Conservation (phyloP, 2,329 filamentous ascomycete species). For the Botrytis hyacinthi region DNA sequence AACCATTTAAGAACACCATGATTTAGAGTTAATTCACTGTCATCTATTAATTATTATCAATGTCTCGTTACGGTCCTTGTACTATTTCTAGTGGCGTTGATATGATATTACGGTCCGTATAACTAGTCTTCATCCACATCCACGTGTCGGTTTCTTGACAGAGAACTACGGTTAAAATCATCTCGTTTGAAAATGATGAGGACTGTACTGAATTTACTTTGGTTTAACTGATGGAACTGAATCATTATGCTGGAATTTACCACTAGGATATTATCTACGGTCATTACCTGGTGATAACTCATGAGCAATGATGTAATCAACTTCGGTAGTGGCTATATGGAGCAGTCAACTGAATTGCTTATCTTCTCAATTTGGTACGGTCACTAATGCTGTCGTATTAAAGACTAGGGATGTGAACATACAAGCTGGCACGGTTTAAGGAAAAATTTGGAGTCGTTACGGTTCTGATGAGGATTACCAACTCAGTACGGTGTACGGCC, state of each 20-base stretch:
- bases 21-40: not conserved
- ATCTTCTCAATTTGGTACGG: too few relatives aligned
- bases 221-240: not conserved
- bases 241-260: not conserved
- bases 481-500: not conserved
- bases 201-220: not conserved
- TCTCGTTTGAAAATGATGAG: not conserved
- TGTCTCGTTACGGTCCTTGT: not conserved
- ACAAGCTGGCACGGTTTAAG: not conserved
- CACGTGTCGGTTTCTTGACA: not conserved
- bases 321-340: not conserved
- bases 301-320: not conserved
- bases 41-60: not conserved
- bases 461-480: not conserved
- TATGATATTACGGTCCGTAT: not conserved
- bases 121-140: not conserved
- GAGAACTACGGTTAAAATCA: not conserved
- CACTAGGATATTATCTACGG: not conserved
- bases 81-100: not conserved
- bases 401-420: not conserved
- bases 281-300: not conserved
- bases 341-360: too few relatives aligned
- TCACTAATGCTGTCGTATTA: not conserved
- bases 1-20: rapidly evolving
- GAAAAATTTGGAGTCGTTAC: not conserved